A percentile compares a stretch with the other conserved stretches of the same genome.
Conservation (phyloP, 345 rosid species). For the Erucastrum elatum region DNA sequence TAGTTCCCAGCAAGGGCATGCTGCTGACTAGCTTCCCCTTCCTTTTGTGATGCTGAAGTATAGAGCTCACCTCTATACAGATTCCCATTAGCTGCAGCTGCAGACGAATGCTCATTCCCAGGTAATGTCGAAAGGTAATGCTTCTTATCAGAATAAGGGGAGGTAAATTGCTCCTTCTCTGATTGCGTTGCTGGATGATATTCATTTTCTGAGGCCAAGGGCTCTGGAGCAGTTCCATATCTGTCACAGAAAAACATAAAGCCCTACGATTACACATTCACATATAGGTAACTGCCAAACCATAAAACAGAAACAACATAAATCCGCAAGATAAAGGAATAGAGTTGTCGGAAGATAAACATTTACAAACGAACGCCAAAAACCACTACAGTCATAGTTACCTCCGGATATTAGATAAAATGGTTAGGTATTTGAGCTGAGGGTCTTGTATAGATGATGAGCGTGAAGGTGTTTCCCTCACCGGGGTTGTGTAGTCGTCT, state of each 20-base stretch:
- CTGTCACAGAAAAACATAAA: slow-evolving; percentile 33
- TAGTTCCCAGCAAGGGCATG: slow-evolving; percentile 25
- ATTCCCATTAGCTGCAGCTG: slow-evolving; percentile 29
- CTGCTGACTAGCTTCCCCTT: slow-evolving; percentile 37
- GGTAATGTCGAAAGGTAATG: slow-evolving; percentile 23
- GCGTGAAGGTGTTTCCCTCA: slow-evolving; percentile 29
- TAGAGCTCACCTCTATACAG: slow-evolving; percentile 26
- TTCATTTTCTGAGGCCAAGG: slow-evolving; percentile 31
- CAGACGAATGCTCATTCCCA: slow-evolving; percentile 26
- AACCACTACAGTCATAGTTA: slow-evolving; percentile 12
- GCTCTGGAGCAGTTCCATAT: slow-evolving; percentile 35
- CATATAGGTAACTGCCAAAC: neutral
- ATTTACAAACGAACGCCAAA: neutral
- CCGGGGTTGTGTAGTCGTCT: slow-evolving; percentile 30
- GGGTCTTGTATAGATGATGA: slow-evolving; percentile 39
- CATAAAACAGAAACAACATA: neutral
- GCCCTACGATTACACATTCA: slow-evolving; percentile 3
- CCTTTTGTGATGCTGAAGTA: slow-evolving; percentile 33
- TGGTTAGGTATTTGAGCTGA: slow-evolving; percentile 41
- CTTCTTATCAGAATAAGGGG: slow-evolving; percentile 31
- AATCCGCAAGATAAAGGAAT: neutral
- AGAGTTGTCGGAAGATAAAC: neutral
- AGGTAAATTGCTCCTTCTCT: slow-evolving; percentile 31
- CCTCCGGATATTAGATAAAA: slow-evolving; percentile 41
- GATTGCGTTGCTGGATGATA: slow-evolving; percentile 22